Conservation (phyloP, 2,329 filamentous ascomycete genomes). For the Aspergillus vadensis region DNA sequence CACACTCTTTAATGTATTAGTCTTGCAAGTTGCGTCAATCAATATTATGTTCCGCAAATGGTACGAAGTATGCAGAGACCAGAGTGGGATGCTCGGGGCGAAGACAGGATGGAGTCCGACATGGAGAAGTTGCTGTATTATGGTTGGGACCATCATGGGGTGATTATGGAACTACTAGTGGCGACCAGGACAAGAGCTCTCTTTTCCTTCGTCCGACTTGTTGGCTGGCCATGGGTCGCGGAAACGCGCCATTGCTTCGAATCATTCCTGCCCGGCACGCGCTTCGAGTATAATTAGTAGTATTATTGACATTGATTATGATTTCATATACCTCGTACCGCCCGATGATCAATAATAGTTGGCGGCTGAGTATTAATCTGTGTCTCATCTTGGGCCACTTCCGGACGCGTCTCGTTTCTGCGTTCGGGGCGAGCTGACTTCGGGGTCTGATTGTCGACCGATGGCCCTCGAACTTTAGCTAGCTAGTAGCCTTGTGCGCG, state of each 20-base stretch:
- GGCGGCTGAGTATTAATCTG: slow-evolving; percentile 1
- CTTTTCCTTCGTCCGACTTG: background rate
- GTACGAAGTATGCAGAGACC: background rate
- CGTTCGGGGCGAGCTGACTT: slow-evolving; percentile 8
- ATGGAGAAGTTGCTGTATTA: background rate
- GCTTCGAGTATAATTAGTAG: background rate
- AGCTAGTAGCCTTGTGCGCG: background rate
- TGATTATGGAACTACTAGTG: background rate
- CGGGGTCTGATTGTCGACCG: slow-evolving; percentile 6
- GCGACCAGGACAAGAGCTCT: background rate
- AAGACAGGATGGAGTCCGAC: background rate
- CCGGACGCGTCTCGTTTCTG: slow-evolving; percentile 16
- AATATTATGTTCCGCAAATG: slow-evolving; percentile 5
- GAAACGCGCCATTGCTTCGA: slow-evolving; percentile 5
- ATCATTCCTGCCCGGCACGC: background rate
- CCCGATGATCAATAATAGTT: slow-evolving; percentile 2
- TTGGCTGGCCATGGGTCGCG: background rate
- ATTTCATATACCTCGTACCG: slow-evolving; percentile 7
- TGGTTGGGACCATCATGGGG: background rate
- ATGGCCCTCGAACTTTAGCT: slow-evolving; percentile 2
- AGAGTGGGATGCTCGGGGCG: background rate
- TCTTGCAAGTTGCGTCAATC: slow-evolving; percentile 1
- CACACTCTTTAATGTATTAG: background rate
- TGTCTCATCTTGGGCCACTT: slow-evolving; percentile 1
- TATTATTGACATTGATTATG: slow-evolving; percentile 4